These are phyloP conservation scores for Mitragyna speciosa DNA, from an alignment of 257 asterid genomes.

Conservation along the genomic window DNA sequence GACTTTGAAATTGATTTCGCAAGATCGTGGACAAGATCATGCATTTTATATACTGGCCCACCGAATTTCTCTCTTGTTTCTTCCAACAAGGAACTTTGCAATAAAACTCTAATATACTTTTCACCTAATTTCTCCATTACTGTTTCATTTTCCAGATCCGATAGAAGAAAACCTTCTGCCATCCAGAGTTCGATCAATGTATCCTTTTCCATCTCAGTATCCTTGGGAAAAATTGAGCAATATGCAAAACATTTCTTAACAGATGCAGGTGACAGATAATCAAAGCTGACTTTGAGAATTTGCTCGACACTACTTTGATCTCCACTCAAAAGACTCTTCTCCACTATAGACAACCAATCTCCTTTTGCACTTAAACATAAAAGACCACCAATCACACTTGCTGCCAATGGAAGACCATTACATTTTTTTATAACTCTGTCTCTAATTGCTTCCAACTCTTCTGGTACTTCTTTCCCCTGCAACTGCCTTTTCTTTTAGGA, in stretches of 20 bases:
- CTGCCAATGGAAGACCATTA: not conserved
- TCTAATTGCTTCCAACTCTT: not conserved
- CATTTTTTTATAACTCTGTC: not conserved
- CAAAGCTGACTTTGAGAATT: too few relatives aligned
- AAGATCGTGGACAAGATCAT: conserved; percentile 32
- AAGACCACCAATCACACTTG: conserved; percentile 31
- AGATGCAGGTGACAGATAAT: too few relatives aligned
- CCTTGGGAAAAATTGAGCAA: too few relatives aligned
- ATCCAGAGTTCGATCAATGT: conserved; percentile 20
- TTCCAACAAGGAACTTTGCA: conserved; percentile 28
- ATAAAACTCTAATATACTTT: conserved; percentile 16
- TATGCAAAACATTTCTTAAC: too few relatives aligned
- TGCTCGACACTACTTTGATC: too few relatives aligned
- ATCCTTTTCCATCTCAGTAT: too few relatives aligned
- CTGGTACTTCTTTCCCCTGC: not conserved
- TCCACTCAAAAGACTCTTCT: too few relatives aligned
- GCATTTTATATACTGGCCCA: too few relatives aligned
- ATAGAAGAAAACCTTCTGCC: conserved; percentile 38
- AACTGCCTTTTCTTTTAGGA: too few relatives aligned
- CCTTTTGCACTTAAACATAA: not conserved
- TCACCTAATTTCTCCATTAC: conserved; percentile 12
- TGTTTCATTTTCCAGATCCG: not conserved
- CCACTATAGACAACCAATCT: conserved; percentile 16
- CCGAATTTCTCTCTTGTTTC: not conserved
- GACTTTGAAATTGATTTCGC: conserved; percentile 20